Base-by-base conservation (phyloP, 2,329 filamentous ascomycete genomes). In the Raffaelea arxii region DNA sequence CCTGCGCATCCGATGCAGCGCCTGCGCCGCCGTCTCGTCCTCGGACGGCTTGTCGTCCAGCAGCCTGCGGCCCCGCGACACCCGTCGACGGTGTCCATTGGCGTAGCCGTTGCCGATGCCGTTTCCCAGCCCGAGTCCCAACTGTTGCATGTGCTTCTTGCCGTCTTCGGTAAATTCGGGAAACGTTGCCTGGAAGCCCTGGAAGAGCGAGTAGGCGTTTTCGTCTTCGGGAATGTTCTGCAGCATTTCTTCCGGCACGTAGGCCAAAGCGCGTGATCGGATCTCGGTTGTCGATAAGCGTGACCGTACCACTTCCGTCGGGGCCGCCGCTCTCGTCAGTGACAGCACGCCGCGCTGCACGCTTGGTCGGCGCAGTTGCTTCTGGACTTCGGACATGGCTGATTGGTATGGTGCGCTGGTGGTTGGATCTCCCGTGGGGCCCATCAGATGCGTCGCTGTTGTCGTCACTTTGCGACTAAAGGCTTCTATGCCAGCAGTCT, bases 391-490 rank as follows among this genome's bases (percentile, higher is more conserved):
- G 58, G 77, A 82, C 75, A 98, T 84, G 53, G 92, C 91, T 66
- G 74, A 80, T 60, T 92, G 83, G 65, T 96, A 97, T 65, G 89
- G 84, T 49, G 72, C 59, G 62, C 73, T 61, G 67, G 74, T 58
- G 59, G 71, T 56, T 62, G 73, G 64, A 65, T 82, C 78, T 55
- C 67, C 61, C 48, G 78, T 66, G 41, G 83, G 80, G 39, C 77
- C 83, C 59, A 97, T 94, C 55, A 98, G 74, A 64, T 94, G 89
- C 59, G 81, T 86, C 47, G 92, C 92, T 19, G 92, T 97, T 24
- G 88, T 88, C 25, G 90, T 92, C 52, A 97, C 89, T 68, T 96
- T 98, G 61, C 91, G 82, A 55, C 89, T 81, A 66, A 98, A 96
- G 46, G 87, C 86, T 68, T 96, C 90, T 57, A 97, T 71, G 54